A percentile compares a stretch with the other conserved stretches of the same genome.
These are phyloP conservation scores for Colletotrichum chrysophilum DNA, from an alignment of 2,329 filamentous ascomycete genomes.

Conservation along the genomic window DNA sequence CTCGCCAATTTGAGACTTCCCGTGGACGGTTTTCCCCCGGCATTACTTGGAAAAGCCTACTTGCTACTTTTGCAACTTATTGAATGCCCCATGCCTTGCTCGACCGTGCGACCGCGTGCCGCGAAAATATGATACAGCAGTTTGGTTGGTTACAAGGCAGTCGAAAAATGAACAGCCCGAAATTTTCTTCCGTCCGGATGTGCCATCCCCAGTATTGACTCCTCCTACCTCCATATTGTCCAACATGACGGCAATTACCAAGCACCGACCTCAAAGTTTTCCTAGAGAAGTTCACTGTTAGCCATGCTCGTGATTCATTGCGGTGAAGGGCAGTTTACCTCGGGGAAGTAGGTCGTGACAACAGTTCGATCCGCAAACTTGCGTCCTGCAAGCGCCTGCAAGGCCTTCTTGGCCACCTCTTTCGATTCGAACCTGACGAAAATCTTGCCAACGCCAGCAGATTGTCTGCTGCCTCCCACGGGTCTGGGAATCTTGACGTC, in stretches of 20 bases:
- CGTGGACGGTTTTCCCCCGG: background rate
- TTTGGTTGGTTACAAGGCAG: conserved; percentile 16
- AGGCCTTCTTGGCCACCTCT: conserved; percentile 81
- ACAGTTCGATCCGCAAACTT: conserved; percentile 98
- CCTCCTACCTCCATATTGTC: background rate
- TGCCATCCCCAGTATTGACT: background rate
- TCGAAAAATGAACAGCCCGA: background rate
- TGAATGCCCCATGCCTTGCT: background rate
- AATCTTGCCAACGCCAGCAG: conserved; percentile 94
- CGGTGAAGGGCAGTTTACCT: conserved; percentile 58
- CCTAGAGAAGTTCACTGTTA: conserved; percentile 55
- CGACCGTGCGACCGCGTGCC: background rate
- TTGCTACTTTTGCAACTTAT: background rate
- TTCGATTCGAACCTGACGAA: conserved; percentile 89
- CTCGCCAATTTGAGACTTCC: background rate
- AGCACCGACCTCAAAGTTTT: conserved; percentile 91
- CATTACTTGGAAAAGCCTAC: background rate
- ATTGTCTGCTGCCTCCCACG: conserved; percentile 80
- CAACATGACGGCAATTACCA: conserved; percentile 62
- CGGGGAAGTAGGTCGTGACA: conserved; percentile 94
- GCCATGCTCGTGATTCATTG: conserved; percentile 1
- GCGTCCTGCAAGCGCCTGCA: conserved; percentile 88
- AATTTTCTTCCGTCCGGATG: background rate
- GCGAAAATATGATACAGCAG: conserved; percentile 16
- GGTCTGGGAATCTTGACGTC: conserved; percentile 95